phyloP scores from a whole-genome alignment of 2,329 filamentous ascomycete genomes.

The Hymenoscyphus infarciens region DNA sequence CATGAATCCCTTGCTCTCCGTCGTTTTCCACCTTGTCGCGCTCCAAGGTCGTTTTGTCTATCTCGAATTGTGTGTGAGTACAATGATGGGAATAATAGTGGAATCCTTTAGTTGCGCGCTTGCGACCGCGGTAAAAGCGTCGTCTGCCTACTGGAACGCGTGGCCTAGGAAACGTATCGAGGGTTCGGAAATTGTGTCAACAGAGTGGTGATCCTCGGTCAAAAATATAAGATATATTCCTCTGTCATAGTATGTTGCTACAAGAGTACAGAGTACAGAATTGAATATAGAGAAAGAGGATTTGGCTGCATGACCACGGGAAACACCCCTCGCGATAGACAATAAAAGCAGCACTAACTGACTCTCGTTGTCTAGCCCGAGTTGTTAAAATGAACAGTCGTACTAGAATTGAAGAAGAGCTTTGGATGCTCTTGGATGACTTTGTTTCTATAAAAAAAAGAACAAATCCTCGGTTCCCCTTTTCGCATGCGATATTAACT shows the following conservation, averaged over 20 bases:
- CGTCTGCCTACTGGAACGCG: neutral
- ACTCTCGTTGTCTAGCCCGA: too few species aligned
- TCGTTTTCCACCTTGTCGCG: neutral
- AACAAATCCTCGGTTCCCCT: too few species aligned
- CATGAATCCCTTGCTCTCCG: slow-evolving; percentile 18
- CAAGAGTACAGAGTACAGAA: neutral
- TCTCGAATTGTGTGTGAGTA: slow-evolving; percentile 4
- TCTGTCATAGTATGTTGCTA: slow-evolving; percentile 3
- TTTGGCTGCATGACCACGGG: slow-evolving; percentile 1
- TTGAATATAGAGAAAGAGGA: slow-evolving; percentile 1
- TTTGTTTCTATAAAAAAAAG: too few species aligned
- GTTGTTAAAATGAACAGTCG: too few species aligned
- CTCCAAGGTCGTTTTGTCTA: neutral
- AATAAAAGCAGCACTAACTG: too few species aligned
- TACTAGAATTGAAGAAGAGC: too few species aligned
- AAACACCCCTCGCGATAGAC: slow-evolving; percentile 6
- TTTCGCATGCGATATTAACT: too few species aligned
- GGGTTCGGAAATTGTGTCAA: neutral
- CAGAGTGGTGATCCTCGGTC: neutral
- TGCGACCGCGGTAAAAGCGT: slow-evolving; percentile 11
- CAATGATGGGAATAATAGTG: slow-evolving; percentile 4
- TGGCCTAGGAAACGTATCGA: slow-evolving; percentile 2
- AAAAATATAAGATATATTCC: neutral
- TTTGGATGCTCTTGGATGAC: too few species aligned
- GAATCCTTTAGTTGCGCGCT: slow-evolving; percentile 10